Conservation (phyloP, 441 rosid species). For the Cnidoscolus chayamansa region DNA sequence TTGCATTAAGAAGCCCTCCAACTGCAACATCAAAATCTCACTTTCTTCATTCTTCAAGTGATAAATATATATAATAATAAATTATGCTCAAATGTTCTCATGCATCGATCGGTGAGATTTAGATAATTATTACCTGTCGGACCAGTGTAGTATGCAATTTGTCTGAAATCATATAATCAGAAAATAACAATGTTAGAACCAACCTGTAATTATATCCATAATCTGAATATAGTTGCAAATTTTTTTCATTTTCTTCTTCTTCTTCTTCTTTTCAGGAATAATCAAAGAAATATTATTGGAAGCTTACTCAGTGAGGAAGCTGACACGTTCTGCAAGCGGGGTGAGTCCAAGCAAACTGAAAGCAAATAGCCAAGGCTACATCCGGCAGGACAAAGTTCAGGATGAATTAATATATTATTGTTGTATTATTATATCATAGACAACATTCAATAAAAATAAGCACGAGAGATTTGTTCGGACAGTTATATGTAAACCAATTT, state of each 20-base stretch:
- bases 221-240: not conserved
- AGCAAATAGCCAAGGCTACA: slow-evolving; percentile 80
- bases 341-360: slow-evolving; percentile 80
- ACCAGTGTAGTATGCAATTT: slow-evolving; percentile 76
- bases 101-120: not conserved
- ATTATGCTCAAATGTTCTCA: not conserved
- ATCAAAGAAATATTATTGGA: not conserved
- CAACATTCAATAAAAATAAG: not conserved
- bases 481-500: not conserved
- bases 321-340: slow-evolving; percentile 89
- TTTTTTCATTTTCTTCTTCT: not conserved
- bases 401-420: not conserved
- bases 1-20: slow-evolving; percentile 91
- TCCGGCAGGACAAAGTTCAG: not conserved
- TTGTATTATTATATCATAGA: not conserved
- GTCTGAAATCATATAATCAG: slow-evolving; percentile 42
- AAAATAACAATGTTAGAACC: slow-evolving; percentile 6
- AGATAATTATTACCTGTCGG: slow-evolving; percentile 61
- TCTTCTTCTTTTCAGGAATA: not conserved
- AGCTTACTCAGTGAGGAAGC: slow-evolving; percentile 89
- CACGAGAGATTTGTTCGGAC: not conserved
- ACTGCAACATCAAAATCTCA: slow-evolving; percentile 37
- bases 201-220: not conserved
- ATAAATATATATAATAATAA: not conserved
- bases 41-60: slow-evolving; percentile 1